phyloP scores from a whole-genome alignment of 805 yeast species.

The Soucietia sequanensis region DNA sequence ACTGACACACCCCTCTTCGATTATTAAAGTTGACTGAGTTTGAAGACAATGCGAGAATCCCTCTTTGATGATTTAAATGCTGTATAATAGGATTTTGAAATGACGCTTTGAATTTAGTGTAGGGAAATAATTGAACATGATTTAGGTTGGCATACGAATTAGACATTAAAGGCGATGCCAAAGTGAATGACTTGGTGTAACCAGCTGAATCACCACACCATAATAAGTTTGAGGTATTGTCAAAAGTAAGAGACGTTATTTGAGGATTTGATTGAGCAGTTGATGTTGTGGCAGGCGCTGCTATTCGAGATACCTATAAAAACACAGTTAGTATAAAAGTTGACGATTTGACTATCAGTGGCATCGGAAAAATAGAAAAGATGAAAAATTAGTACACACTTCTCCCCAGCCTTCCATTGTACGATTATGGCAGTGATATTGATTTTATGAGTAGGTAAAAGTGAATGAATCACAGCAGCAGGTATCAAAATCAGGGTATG shows the following conservation, averaged over 20 bases:
- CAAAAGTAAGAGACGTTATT: constrained; percentile 49
- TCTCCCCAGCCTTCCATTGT: constrained; percentile 54
- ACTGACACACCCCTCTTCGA: constrained; percentile 31
- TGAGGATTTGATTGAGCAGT: constrained; percentile 10
- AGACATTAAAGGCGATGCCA: constrained; percentile 5
- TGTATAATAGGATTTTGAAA: constrained; percentile 23
- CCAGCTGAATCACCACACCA: constrained; percentile 84
- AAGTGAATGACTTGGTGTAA: constrained; percentile 30
- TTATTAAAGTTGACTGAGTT: constrained; percentile 30
- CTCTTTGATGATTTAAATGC: constrained; percentile 28
- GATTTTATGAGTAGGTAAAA: no score
- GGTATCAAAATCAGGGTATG: no score
- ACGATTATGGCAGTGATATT: no score
- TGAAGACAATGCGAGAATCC: constrained; percentile 33
- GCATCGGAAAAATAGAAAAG: constrained; percentile 1
- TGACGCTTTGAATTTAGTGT: constrained; percentile 34
- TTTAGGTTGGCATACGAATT: constrained; percentile 19
- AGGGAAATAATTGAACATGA: constrained; percentile 27
- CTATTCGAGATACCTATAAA: constrained; percentile 29
- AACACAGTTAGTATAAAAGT: constrained; percentile 7
- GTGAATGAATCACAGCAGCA: no score
- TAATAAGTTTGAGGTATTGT: constrained; percentile 67
- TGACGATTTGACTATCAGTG: neutral
- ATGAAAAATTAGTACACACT: constrained; percentile 21
- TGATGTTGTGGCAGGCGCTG: constrained; percentile 10